These are phyloP conservation scores for Picochlorum costavermella DNA, from an alignment of 139 green algal species.

Conservation along the genomic window DNA sequence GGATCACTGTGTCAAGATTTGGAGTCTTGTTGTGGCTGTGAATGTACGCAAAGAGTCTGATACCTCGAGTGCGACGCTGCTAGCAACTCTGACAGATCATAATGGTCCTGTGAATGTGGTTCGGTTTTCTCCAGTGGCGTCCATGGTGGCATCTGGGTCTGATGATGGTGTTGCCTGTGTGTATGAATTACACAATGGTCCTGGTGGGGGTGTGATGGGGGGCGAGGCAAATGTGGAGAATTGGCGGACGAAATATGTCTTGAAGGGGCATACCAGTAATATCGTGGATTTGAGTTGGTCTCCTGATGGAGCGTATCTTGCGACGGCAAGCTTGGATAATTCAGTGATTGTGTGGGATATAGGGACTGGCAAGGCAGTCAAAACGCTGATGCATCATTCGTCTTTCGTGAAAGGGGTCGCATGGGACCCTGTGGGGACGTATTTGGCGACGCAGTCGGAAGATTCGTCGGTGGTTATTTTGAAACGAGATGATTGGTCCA, in stretches of 20 bases:
- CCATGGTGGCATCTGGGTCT: conserved; percentile 36
- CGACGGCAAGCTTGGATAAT: conserved; percentile 78
- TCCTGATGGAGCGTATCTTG: conserved; percentile 60
- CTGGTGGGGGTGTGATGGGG: conserved; percentile 25
- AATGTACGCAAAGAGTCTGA: conserved; percentile 40
- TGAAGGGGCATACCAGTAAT: conserved; percentile 73
- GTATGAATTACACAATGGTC: conserved; percentile 52
- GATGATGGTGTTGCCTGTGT: conserved; percentile 69
- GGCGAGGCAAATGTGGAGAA: conserved; percentile 67
- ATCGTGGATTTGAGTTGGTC: conserved; percentile 84
- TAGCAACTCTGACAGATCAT: conserved; percentile 75
- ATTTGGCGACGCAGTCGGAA: conserved; percentile 76
- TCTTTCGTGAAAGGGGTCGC: conserved; percentile 89
- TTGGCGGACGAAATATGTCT: conserved; percentile 48
- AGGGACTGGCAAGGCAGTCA: conserved; percentile 14
- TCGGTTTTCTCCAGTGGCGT: conserved; percentile 63
- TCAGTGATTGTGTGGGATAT: conserved; percentile 57
- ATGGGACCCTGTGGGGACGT: conserved; percentile 89
- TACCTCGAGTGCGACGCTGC: conserved; percentile 36
- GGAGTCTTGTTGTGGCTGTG: conserved; percentile 54
- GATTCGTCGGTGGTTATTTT: conserved; percentile 77
- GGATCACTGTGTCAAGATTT: conserved; percentile 64
- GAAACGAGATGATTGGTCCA: conserved; percentile 57
- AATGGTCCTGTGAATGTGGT: conserved; percentile 65
- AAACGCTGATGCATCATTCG: conserved; percentile 47